A percentile compares a stretch with the other conserved stretches of the same genome.
Conservation (phyloP, 2,329 filamentous ascomycete genomes). For the Madurella mycetomatis region DNA sequence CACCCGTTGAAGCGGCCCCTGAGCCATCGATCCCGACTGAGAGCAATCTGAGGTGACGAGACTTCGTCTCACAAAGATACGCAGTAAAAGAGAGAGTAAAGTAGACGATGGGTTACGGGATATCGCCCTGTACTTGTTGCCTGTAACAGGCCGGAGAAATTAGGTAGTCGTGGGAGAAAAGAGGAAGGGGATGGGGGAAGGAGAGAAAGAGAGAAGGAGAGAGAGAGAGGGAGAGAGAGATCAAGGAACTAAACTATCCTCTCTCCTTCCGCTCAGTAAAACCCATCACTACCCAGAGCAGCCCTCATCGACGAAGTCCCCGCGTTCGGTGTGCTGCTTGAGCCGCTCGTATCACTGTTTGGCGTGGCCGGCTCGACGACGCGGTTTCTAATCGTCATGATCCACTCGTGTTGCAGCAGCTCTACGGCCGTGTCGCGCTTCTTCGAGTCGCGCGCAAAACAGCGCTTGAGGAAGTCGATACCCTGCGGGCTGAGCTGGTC, state of each 20-base stretch:
- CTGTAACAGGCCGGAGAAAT: neutral
- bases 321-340: slow-evolving; percentile 33
- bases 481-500: slow-evolving; percentile 83
- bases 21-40: no score
- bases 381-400: slow-evolving; percentile 60
- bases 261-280: slow-evolving; percentile 19
- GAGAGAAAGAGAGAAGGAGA: neutral
- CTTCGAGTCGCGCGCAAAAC: slow-evolving; percentile 79
- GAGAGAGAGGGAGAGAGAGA: neutral
- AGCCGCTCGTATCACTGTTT: slow-evolving; percentile 53
- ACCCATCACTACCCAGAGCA: slow-evolving; percentile 31
- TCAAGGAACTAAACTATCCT: neutral
- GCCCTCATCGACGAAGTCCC: slow-evolving; percentile 27
- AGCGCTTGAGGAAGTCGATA: slow-evolving; percentile 81
- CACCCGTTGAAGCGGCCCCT: no score
- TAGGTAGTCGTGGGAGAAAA: neutral
- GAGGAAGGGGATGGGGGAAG: neutral
- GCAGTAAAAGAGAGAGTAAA: no score
- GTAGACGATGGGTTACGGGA: no score
- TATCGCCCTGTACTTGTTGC: no score
- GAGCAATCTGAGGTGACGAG: no score
- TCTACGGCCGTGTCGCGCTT: slow-evolving; percentile 79
- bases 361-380: slow-evolving; percentile 62
- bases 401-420: slow-evolving; percentile 91
- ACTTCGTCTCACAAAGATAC: no score